These are phyloP conservation scores for Botrytis paeoniae DNA, from an alignment of 2,329 filamentous ascomycete genomes.

Conservation along the genomic window DNA sequence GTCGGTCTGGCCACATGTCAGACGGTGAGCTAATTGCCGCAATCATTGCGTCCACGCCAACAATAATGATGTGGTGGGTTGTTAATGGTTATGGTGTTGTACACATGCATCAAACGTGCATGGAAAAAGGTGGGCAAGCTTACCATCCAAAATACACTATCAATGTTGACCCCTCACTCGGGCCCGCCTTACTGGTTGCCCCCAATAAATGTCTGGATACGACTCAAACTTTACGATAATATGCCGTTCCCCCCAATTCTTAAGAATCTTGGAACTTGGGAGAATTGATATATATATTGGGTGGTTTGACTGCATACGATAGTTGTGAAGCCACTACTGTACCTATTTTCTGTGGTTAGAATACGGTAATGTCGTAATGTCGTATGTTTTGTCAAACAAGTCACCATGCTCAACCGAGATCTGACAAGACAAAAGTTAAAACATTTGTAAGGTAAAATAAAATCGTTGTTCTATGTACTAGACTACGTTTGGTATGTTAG, in stretches of 20 bases:
- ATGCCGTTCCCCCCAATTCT: not conserved
- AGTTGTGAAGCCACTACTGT: not conserved
- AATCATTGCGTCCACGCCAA: conserved; percentile 18
- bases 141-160: conserved; percentile 12
- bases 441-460: conserved; percentile 3
- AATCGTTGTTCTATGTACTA: conserved; percentile 14
- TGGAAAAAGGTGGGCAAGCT: conserved; percentile 19
- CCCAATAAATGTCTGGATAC: conserved; percentile 3
- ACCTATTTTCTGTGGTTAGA: not conserved
- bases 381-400: conserved; percentile 18
- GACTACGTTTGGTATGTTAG: conserved; percentile 20
- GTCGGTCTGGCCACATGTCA: conserved; percentile 18
- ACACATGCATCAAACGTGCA: conserved; percentile 21
- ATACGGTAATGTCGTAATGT: conserved; percentile 12
- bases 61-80: conserved; percentile 22
- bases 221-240: conserved; percentile 15
- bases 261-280: conserved; percentile 19
- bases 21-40: conserved; percentile 11
- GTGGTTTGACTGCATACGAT: conserved; percentile 9
- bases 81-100: conserved; percentile 22
- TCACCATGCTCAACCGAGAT: conserved; percentile 20
- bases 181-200: conserved; percentile 9
- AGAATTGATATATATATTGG: not conserved
- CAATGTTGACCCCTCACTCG: conserved; percentile 15
- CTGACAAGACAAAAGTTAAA: conserved; percentile 12